A percentile compares a stretch with the other conserved stretches of the same genome.
These are phyloP conservation scores for Atkinsonella texensis DNA, from an alignment of 2,329 filamentous ascomycete genomes.

Conservation along the genomic window DNA sequence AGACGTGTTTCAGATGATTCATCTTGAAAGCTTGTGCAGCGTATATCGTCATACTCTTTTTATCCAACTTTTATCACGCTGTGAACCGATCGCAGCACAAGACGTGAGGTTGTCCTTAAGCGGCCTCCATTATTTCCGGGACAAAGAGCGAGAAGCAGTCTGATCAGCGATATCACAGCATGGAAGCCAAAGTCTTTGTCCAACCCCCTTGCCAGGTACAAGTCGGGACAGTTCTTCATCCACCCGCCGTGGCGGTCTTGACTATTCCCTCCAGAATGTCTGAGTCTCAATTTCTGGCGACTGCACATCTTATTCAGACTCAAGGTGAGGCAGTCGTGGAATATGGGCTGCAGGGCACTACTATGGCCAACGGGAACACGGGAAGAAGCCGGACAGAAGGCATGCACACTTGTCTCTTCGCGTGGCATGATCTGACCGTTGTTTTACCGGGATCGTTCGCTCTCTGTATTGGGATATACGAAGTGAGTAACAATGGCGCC, in stretches of 20 bases:
- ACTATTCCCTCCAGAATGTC: background rate
- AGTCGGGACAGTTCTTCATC: constrained; percentile 11
- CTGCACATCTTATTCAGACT: background rate
- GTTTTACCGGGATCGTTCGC: background rate
- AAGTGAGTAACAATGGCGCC: background rate
- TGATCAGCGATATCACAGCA: background rate
- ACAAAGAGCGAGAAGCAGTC: background rate
- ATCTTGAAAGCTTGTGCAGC: no score
- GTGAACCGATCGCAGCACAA: no score
- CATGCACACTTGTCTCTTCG: background rate
- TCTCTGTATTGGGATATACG: background rate
- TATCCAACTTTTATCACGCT: no score
- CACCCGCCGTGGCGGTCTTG: constrained; percentile 11
- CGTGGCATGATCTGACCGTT: background rate
- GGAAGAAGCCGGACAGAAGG: background rate
- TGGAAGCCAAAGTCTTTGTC: constrained; percentile 11
- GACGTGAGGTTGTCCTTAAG: no score
- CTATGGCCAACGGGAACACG: background rate
- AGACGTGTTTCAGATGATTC: no score
- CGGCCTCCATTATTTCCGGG: background rate
- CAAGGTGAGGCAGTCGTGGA: background rate
- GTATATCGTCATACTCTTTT: no score
- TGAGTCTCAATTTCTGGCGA: background rate
- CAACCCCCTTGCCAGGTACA: constrained; percentile 14
- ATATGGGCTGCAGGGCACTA: background rate